Evolutionary conservation across 306 rosid genomes (phyloP), one percentile per base, ranked within the genome.

Genomic region (Pyrus communis): DNA sequence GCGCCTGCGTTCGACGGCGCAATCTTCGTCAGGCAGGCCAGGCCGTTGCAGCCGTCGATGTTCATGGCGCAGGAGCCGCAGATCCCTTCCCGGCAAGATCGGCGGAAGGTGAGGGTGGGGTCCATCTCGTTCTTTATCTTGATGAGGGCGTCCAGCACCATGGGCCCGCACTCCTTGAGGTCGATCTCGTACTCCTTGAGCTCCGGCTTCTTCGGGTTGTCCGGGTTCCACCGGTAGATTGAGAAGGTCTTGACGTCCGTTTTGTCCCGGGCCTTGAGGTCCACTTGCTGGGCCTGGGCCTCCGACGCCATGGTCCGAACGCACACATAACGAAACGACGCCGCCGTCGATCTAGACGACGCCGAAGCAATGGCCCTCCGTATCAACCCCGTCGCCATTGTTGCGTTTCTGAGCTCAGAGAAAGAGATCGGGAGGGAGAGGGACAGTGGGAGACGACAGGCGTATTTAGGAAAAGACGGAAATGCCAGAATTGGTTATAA

Each of bases 31-130:
- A 96, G 70, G 70, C 99, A 96, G 3, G 99, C 99, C 1, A 96
- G 83, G 1, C 99, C 99, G 61, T 96, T 96, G 49, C 96, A 96
- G 6, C 99, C 99, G 80, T 96, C 98, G 80, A 95, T 92, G 84
- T 96, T 96, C 99, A 96, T 96, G 25, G 99, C 99, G 63, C 99
- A 96, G 6, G 99, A 96, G 1, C 98, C 99, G 7, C 99, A 96
- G 82, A 96, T 96, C 69, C 99, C 99, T 68, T 96, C 99, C 12
- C 99, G 89, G 76, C 99, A 96, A 3, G 97, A 91, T 1, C 98
- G 90, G 1, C 99, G 96, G 87, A 92, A 92, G 2, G 98, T 96
- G 4, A 96, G 84, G 14, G 79, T 11, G 0, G 97, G 98, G 42
- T 96, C 99, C 70, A 89, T 79, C 81, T 96, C 99, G 86, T 91